A percentile compares a stretch with the other conserved stretches of the same genome.
phyloP scores from a whole-genome alignment of 331 rosid genomes.

The Prunus yedoensis region DNA sequence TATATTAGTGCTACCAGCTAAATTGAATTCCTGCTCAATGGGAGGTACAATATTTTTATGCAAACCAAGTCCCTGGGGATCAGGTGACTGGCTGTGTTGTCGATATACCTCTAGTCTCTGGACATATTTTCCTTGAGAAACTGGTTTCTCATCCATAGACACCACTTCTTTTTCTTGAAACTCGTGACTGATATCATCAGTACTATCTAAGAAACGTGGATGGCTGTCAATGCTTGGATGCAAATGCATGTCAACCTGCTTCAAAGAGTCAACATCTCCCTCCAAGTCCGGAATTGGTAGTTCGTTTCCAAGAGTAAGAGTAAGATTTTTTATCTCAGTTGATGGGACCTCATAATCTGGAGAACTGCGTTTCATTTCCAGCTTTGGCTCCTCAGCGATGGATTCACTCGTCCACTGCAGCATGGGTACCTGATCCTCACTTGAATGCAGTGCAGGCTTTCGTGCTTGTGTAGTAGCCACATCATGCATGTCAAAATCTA shows the following conservation, averaged over 20 bases:
- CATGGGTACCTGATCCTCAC: slow-evolving; percentile 24
- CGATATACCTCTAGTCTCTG: slow-evolving; percentile 8
- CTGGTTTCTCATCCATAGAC: slow-evolving; percentile 21
- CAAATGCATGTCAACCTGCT: slow-evolving; percentile 19
- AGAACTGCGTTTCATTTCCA: slow-evolving; percentile 16
- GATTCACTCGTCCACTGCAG: slow-evolving; percentile 7
- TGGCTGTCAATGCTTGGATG: slow-evolving; percentile 14
- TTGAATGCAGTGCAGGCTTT: not conserved
- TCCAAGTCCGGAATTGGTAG: slow-evolving; percentile 19
- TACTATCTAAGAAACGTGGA: not conserved
- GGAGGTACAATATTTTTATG: slow-evolving; percentile 6
- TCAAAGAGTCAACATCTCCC: slow-evolving; percentile 17
- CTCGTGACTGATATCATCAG: slow-evolving; percentile 2
- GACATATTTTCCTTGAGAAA: slow-evolving; percentile 12
- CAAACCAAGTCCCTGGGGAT: slow-evolving; percentile 8
- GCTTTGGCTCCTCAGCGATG: slow-evolving; percentile 17
- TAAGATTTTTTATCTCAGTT: slow-evolving; percentile 17
- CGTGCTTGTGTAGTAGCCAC: slow-evolving; percentile 17
- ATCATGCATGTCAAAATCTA: slow-evolving; percentile 29
- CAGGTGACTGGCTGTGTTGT: slow-evolving; percentile 6
- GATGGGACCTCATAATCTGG: slow-evolving; percentile 28
- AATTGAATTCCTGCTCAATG: slow-evolving; percentile 12
- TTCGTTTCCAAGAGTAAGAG: slow-evolving; percentile 33
- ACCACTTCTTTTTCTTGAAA: slow-evolving; percentile 24
- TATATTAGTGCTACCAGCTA: slow-evolving; percentile 17